A percentile compares a stretch with the other conserved stretches of the same genome.
Conservation (phyloP, 2,329 filamentous ascomycete species). For the Sordariomycetes sp. region DNA sequence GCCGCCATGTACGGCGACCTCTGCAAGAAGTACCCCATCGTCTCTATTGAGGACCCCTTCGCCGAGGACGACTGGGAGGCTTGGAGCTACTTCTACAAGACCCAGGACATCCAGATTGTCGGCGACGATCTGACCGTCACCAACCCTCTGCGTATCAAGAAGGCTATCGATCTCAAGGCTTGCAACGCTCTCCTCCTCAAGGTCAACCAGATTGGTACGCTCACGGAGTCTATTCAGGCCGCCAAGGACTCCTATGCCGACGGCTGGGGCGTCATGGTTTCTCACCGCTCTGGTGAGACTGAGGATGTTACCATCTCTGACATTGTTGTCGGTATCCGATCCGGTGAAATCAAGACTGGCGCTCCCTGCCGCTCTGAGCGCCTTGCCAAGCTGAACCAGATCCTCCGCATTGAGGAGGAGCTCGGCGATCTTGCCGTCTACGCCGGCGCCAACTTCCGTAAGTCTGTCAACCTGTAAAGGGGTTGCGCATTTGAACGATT, state of each 20-base stretch:
- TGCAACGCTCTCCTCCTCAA: constrained; percentile 97
- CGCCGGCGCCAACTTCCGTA: constrained; percentile 88
- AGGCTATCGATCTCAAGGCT: constrained; percentile 97
- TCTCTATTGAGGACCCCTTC: constrained; percentile 98
- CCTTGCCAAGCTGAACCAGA: constrained; percentile 99
- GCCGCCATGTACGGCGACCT: constrained; percentile 85
- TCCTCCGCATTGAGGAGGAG: constrained; percentile 99
- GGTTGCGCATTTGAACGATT: neutral
- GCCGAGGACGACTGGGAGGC: constrained; percentile 99
- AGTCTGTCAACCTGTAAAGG: constrained; percentile 73
- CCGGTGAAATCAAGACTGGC: constrained; percentile 98
- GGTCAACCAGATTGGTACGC: constrained; percentile 99
- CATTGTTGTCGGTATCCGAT: constrained; percentile 90
- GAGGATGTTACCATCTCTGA: constrained; percentile 99
- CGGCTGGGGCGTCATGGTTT: constrained; percentile 99
- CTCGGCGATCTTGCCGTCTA: constrained; percentile 86
- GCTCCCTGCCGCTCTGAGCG: constrained; percentile 94
- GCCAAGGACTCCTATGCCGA: constrained; percentile 97
- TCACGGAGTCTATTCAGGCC: constrained; percentile 97
- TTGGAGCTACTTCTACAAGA: constrained; percentile 99
- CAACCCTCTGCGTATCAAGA: constrained; percentile 98
- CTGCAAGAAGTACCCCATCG: constrained; percentile 92
- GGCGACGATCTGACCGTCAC: constrained; percentile 98
- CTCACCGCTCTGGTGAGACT: constrained; percentile 97
- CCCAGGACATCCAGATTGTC: constrained; percentile 95